phyloP scores from a whole-genome alignment of 305 asterid genomes.

The Solanum hybrid region DNA sequence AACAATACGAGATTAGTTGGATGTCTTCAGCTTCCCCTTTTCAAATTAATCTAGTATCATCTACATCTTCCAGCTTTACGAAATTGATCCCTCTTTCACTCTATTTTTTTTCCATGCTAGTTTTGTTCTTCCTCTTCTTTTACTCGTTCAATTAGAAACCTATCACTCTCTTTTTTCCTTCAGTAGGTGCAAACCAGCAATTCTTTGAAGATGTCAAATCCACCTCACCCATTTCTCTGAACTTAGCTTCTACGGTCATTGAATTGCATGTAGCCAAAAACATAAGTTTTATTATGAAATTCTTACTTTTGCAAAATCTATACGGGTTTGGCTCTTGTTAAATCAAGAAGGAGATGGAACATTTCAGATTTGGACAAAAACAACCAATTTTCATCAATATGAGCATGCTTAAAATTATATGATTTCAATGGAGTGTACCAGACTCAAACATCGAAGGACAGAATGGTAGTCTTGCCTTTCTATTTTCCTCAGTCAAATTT shows the following conservation, averaged over 20 bases:
- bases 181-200: not conserved
- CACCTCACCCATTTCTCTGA: not conserved
- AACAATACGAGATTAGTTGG: not conserved
- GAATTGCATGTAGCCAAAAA: not conserved
- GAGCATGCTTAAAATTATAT: not conserved
- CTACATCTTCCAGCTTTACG: not conserved
- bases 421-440: not conserved
- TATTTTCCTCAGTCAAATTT: not conserved
- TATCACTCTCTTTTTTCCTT: not conserved
- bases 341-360: not conserved
- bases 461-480: not conserved
- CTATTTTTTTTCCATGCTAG: not conserved
- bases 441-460: not conserved
- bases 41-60: not conserved
- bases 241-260: not conserved
- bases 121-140: not conserved
- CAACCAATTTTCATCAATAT: not conserved
- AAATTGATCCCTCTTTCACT: not conserved
- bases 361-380: not conserved
- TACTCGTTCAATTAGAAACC: not conserved
- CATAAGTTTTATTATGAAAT: not conserved
- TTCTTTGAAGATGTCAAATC: not conserved
- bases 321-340: not conserved
- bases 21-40: not conserved
- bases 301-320: not conserved